Conservation (phyloP, 257 asterid genomes). For the Salvia miltiorrhiza region DNA sequence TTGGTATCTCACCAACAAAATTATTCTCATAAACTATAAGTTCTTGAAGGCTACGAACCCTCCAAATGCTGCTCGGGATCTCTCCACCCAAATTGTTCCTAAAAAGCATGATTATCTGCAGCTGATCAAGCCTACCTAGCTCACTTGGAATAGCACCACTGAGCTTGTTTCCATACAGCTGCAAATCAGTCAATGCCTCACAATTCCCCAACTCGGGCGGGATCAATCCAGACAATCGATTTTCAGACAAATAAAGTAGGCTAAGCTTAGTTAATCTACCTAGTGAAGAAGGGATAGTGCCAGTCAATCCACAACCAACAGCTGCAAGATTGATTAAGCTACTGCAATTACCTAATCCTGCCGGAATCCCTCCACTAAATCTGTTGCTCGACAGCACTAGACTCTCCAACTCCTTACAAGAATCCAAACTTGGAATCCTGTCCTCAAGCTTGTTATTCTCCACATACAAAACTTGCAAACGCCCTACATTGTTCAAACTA, state of each 20-base stretch:
- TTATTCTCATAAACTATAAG: slow-evolving; percentile 55
- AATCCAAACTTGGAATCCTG: slow-evolving; percentile 43
- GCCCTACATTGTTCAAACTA: slow-evolving; percentile 53
- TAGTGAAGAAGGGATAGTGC: slow-evolving; percentile 55
- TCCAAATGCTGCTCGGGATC: slow-evolving; percentile 62
- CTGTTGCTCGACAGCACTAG: slow-evolving; percentile 50
- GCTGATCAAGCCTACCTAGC: slow-evolving; percentile 48
- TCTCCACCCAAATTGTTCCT: slow-evolving; percentile 65
- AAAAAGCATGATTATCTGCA: slow-evolving; percentile 41
- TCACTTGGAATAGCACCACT: slow-evolving; percentile 64
- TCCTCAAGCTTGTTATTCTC: slow-evolving; percentile 52
- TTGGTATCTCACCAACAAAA: slow-evolving; percentile 73
- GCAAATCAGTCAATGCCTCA: slow-evolving; percentile 51
- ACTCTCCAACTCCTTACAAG: slow-evolving; percentile 33
- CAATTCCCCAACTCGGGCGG: slow-evolving; percentile 78
- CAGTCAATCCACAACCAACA: slow-evolving; percentile 48
- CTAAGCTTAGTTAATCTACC: slow-evolving; percentile 49
- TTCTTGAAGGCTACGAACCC: slow-evolving; percentile 52
- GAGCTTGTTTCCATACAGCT: slow-evolving; percentile 45
- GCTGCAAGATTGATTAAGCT: slow-evolving; percentile 45
- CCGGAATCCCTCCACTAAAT: slow-evolving; percentile 59
- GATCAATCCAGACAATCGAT: slow-evolving; percentile 64
- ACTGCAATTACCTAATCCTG: slow-evolving; percentile 59
- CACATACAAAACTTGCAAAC: slow-evolving; percentile 37
- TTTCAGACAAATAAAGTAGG: slow-evolving; percentile 47